Evolutionary conservation across 768 basidiomycete genomes (phyloP), one percentile per base, ranked within the genome.

Genomic region (Boletus rubropictus): DNA sequence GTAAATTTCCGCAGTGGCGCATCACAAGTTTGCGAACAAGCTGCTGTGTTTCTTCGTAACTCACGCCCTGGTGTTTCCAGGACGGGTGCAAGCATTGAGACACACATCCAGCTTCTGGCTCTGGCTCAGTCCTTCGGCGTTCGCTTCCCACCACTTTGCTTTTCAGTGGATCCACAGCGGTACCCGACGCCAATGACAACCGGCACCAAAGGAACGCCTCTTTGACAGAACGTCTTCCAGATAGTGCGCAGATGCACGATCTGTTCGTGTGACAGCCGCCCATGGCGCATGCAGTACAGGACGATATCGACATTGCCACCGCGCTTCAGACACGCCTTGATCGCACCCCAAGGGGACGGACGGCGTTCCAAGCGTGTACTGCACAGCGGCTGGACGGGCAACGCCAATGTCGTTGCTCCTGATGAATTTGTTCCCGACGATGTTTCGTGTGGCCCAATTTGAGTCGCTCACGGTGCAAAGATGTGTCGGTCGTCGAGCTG

Each of bases 381-480:
- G 60, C 33, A 50, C 39, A 40, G 50, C 39, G 41, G 33, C 27
- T 5, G 37, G 28, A 24, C 59, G 56, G 6, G 39, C 54, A 24
- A 56, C 53, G 15, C 39, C 46, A 14, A 58, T 49, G 38, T 28
- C 39, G 44, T 48, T 60, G 31, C 66, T 34, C 24, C 63, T 63
- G 31, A 53, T 41, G 6, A 74, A 45, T 61, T 73, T 60, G 52
- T 74, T 74, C 34, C 73, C 50, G 28, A 72, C n/a, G n/a, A n/a
- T n/a, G n/a, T n/a, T n/a, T n/a, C n/a, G n/a, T n/a, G n/a, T n/a
- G n/a, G n/a, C 22, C n/a, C 14, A 10, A n/a, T 14, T 17, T 48
- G 44, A 52, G 48, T 47, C 33, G 27, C 20, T 10, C 24, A 20
- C 24, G 33, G 28, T 2, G 24, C n/a, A 22, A 20, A 36, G 48